Evolutionary conservation across 2,329 filamentous ascomycete species (phyloP).

Genomic region (Fusarium tanahbumbuense): DNA sequence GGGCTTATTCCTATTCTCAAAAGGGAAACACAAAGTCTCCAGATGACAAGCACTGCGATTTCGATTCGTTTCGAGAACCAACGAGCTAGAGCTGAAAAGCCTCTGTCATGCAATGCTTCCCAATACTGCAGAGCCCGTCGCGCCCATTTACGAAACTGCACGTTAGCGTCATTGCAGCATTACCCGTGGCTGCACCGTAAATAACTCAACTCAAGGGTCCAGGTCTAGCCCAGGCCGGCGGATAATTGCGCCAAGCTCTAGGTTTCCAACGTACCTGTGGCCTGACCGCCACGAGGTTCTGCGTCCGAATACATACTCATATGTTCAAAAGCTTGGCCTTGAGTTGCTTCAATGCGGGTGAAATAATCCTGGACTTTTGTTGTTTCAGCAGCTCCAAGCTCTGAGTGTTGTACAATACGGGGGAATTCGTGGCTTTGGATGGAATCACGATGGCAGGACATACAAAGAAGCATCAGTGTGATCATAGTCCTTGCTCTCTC

Average conservation of each 20-base stretch:
- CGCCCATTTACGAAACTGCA: slow-evolving; percentile 7
- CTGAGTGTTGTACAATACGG: not conserved
- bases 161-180: slow-evolving; percentile 15
- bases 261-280: slow-evolving; percentile 5
- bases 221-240: slow-evolving; percentile 26
- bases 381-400: not conserved
- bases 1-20: slow-evolving; percentile 4
- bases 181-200: slow-evolving; percentile 16
- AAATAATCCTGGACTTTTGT: not conserved
- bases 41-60: slow-evolving; percentile 18
- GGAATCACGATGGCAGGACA: not conserved
- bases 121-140: slow-evolving; percentile 8
- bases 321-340: slow-evolving; percentile 2
- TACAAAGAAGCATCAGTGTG: not conserved
- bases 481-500: not conserved
- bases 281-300: slow-evolving; percentile 25
- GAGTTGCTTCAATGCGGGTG: slow-evolving; percentile 5
- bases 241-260: slow-evolving; percentile 17
- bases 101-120: not conserved
- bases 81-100: slow-evolving; percentile 18
- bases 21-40: slow-evolving; percentile 8
- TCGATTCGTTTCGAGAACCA: slow-evolving; percentile 11
- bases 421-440: not conserved
- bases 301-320: not conserved
- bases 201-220: slow-evolving; percentile 31